Base-by-base conservation (phyloP, 1,284 basidiomycete species). In the Tilletia horrida region DNA sequence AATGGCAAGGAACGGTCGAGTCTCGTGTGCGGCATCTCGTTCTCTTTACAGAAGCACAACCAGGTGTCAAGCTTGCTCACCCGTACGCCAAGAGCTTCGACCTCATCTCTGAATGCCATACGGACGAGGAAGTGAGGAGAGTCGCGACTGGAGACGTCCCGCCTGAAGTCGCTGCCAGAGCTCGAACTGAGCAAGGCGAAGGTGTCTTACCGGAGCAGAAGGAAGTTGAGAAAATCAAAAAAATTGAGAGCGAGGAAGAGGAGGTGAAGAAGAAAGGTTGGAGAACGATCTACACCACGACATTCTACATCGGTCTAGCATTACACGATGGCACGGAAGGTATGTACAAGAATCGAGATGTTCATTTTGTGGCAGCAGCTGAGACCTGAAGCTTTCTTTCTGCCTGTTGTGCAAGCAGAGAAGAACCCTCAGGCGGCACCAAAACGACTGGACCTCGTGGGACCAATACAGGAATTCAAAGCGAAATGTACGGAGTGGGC, bases 1-100 rank as follows among this genome's bases (percentile, higher is more conserved):
- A 97, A 84, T 99, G 96, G 96, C 93, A 81, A 62, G 93, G 93
- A 63, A 94, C 93, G 27, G 96, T 99, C n/a, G 95, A 99, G 84
- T 97, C 94, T 59, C 88, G 91, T 77, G 87, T 98, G 84, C 89
- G 96, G 64, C 93, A 94, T 82, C 86, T 99, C 25, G 92, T 98
- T 63, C 93, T 95, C 89, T 96, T 96, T 84, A 88, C 98, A 66
- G 96, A 98, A 85, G 90, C 90, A 78, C 91, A 95, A 73, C 93
- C 97, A 69, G 90, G 91, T 65, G 86, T 98, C 76, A 88, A 89
- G 66, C 85, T 94, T 67, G 95, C 94, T 31, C 96, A 98, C 85
- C 96, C 96, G 21, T 96, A 91, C 83, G 88, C 92, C 82, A 94
- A 93, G 82, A 93, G 93, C 35, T 94, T 97, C 81, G 91, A 94